A percentile compares a stretch with the other conserved stretches of the same genome.
phyloP scores from a whole-genome alignment of 75 land plant genomes.

The Picea sitchensis region DNA sequence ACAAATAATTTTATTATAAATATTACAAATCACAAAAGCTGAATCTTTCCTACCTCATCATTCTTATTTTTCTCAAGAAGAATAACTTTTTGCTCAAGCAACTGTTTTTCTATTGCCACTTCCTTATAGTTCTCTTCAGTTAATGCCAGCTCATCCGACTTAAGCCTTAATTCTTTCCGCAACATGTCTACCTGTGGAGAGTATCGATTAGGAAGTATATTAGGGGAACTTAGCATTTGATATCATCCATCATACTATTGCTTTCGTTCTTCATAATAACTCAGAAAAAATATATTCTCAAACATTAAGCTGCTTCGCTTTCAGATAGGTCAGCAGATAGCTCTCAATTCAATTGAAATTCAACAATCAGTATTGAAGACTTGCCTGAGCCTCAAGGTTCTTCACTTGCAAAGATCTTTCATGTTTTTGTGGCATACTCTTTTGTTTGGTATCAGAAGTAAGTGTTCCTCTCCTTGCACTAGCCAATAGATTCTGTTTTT shows the following conservation, averaged over 20 bases:
- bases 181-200: constrained; percentile 17
- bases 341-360: not conserved
- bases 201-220: not conserved
- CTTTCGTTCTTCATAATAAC: not conserved
- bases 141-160: constrained; percentile 25
- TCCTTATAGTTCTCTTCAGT: constrained; percentile 30
- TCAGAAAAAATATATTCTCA: not conserved
- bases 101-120: constrained; percentile 39
- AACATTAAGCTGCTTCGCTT: not conserved
- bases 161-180: constrained; percentile 23
- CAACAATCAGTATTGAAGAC: not conserved
- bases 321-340: not conserved
- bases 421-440: constrained; percentile 1
- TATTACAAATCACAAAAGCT: not conserved
- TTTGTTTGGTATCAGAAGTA: not conserved
- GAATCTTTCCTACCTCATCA: constrained; percentile 27
- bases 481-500: not conserved
- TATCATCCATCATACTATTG: not conserved
- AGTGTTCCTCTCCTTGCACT: not conserved
- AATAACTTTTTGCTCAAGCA: constrained; percentile 34
- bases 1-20: not conserved
- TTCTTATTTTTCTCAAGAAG: constrained; percentile 24
- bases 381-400: constrained; percentile 30
- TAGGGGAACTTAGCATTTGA: not conserved
- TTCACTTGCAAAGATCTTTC: constrained; percentile 15